Percentiles rank a stretch among this genome's conserved stretches.
These are phyloP conservation scores for Stagonosporopsis rhizophila DNA, from an alignment of 2,329 filamentous ascomycete species.

Conservation along the genomic window DNA sequence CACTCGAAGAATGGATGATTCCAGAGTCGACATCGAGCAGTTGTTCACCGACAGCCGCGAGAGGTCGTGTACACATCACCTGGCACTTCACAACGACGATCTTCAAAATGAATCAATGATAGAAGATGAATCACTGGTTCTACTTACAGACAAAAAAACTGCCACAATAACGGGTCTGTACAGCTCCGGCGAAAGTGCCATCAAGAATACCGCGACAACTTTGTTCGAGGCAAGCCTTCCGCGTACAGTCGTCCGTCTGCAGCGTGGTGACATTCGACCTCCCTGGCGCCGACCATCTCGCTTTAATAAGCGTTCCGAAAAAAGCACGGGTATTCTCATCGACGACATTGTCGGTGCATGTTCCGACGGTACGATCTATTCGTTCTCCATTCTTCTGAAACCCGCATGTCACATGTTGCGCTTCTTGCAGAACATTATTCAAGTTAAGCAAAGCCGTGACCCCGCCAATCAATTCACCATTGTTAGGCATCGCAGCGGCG, in stretches of 20 bases:
- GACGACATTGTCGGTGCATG: conserved; percentile 59
- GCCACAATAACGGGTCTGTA: conserved; percentile 40
- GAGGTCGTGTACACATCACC: conserved; percentile 36
- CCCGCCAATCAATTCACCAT: conserved; percentile 21
- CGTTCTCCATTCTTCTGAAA: conserved; percentile 69
- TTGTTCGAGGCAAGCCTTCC: conserved; percentile 54
- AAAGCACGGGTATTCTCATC: conserved; percentile 50
- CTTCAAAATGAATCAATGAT: neutral
- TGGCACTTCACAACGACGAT: conserved; percentile 26
- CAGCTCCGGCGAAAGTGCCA: conserved; percentile 26
- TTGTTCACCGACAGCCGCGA: conserved; percentile 42
- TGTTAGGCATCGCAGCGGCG: conserved; percentile 22
- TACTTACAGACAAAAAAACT: conserved; percentile 45
- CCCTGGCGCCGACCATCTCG: conserved; percentile 39
- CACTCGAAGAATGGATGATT: conserved; percentile 41
- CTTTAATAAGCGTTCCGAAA: conserved; percentile 13
- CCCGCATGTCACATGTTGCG: conserved; percentile 72
- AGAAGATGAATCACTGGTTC: conserved; percentile 29
- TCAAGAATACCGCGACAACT: conserved; percentile 38
- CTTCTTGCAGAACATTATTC: conserved; percentile 72
- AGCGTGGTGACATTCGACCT: conserved; percentile 55
- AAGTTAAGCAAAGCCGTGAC: conserved; percentile 27
- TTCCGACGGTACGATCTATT: conserved; percentile 60
- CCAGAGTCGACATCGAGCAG: conserved; percentile 27
- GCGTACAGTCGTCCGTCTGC: conserved; percentile 56